A percentile compares a stretch with the other conserved stretches of the same genome.
phyloP scores from a whole-genome alignment of 2,329 filamentous ascomycete species.

The Arthrobotrys conoides region DNA sequence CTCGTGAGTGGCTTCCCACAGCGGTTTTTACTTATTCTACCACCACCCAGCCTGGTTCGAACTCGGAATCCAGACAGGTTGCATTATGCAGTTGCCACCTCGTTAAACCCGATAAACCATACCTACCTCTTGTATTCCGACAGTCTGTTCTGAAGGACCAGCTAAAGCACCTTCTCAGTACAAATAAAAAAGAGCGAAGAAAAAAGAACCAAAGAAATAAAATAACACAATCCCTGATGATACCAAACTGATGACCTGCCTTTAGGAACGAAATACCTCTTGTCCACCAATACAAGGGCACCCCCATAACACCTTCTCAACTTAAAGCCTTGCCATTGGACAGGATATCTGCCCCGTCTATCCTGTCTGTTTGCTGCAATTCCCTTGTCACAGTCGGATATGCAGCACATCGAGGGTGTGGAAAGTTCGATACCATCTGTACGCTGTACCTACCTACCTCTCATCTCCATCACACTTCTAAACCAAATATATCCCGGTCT shows the following conservation, averaged over 20 bases:
- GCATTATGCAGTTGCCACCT: conserved; percentile 35
- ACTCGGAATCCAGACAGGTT: conserved; percentile 30
- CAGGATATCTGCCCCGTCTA: conserved; percentile 21
- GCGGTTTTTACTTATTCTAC: conserved; percentile 19
- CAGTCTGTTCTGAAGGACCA: neutral
- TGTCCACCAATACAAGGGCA: conserved; percentile 45
- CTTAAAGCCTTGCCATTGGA: conserved; percentile 53
- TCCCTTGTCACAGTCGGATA: conserved; percentile 51
- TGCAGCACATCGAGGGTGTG: conserved; percentile 30
- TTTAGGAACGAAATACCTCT: conserved; percentile 42
- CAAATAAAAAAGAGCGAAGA: conserved; percentile 9
- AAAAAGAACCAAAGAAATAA: neutral
- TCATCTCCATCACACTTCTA: conserved; percentile 40
- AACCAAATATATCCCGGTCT: conserved; percentile 41
- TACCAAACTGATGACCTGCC: conserved; percentile 48
- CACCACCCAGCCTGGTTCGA: conserved; percentile 26
- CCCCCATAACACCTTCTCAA: conserved; percentile 15
- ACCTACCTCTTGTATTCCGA: conserved; percentile 33
- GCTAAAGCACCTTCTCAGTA: conserved; percentile 2
- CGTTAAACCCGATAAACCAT: conserved; percentile 40
- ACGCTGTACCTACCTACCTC: conserved; percentile 32
- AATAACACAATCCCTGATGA: conserved; percentile 36
- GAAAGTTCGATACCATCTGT: conserved; percentile 25
- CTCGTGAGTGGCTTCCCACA: conserved; percentile 1
- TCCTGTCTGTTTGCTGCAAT: conserved; percentile 43